Conservation (phyloP, 2,329 filamentous ascomycete species). For the Pseudogymnoascus sp. region DNA sequence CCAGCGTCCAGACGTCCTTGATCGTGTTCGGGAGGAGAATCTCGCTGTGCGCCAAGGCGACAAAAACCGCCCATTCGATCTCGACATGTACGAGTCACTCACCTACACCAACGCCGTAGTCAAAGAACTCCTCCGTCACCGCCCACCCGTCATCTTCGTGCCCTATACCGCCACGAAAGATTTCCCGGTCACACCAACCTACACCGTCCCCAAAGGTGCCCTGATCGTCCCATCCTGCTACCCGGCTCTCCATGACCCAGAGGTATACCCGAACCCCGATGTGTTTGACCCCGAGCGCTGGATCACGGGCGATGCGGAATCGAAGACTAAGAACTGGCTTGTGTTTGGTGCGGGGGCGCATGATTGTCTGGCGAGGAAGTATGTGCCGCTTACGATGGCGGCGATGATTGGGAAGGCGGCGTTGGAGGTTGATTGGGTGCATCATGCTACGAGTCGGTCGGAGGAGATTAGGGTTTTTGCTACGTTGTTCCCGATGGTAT, state of each 20-base stretch:
- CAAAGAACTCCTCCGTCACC: constrained; percentile 45
- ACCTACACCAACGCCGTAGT: constrained; percentile 46
- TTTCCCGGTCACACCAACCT: constrained; percentile 41
- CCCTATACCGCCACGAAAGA: constrained; percentile 42
- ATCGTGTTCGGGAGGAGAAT: constrained; percentile 41
- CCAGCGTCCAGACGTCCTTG: constrained; percentile 42
- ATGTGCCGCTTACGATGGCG: constrained; percentile 44
- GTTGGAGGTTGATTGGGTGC: constrained; percentile 43
- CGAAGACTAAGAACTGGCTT: constrained; percentile 46
- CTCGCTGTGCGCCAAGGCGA: constrained; percentile 38
- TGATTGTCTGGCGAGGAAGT: constrained; percentile 42
- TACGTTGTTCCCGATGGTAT: not conserved
- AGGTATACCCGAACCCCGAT: constrained; percentile 40
- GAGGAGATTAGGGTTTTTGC: constrained; percentile 36
- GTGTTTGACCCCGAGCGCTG: constrained; percentile 45
- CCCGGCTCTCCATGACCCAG: constrained; percentile 43
- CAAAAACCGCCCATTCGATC: constrained; percentile 32
- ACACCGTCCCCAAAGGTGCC: constrained; percentile 43
- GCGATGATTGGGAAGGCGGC: constrained; percentile 47
- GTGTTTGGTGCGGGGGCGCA: constrained; percentile 46
- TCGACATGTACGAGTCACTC: constrained; percentile 42
- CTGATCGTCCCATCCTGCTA: constrained; percentile 46
- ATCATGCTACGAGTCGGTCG: constrained; percentile 40
- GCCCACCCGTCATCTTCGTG: constrained; percentile 48
- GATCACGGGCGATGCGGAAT: constrained; percentile 44